Conservation (phyloP, 202 grass and related monocot species). For the Sporobolus alterniflorus region DNA sequence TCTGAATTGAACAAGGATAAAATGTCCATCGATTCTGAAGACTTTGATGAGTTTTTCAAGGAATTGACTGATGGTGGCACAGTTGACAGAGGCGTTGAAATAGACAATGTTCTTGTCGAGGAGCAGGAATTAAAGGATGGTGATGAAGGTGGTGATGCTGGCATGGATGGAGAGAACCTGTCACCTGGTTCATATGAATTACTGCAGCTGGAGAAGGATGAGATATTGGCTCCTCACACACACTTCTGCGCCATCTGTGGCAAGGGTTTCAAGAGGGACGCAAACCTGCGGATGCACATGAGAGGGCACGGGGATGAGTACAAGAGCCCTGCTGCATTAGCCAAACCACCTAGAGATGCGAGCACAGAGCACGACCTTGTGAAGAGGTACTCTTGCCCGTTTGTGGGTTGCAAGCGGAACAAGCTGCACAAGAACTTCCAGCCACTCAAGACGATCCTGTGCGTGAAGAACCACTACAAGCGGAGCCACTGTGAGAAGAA, state of each 20-base stretch:
- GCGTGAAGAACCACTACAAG: conserved; percentile 94
- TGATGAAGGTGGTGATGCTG: conserved; percentile 46
- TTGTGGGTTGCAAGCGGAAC: conserved; percentile 76
- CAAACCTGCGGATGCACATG: conserved; percentile 92
- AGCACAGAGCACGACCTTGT: conserved; percentile 35
- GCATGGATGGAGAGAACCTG: conserved; percentile 55
- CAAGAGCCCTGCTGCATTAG: conserved; percentile 71
- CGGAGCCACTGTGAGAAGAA: conserved; percentile 83
- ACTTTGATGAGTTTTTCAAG: conserved; percentile 63
- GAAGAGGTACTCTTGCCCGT: conserved; percentile 83
- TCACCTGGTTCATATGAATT: conserved; percentile 56
- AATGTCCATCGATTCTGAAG: conserved; percentile 27
- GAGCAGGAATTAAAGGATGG: conserved; percentile 47
- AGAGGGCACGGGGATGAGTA: conserved; percentile 82
- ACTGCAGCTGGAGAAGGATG: conserved; percentile 80
- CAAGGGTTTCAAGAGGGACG: conserved; percentile 89
- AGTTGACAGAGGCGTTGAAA: conserved; percentile 15
- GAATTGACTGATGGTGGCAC: conserved; percentile 40
- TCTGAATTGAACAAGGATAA: conserved; percentile 37
- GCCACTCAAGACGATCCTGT: conserved; percentile 81
- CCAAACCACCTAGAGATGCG: conserved; percentile 64
- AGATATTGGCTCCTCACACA: conserved; percentile 81
- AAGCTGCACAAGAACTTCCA: conserved; percentile 80
- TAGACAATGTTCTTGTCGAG: conserved; percentile 31
- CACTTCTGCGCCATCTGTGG: conserved; percentile 83